phyloP scores from a whole-genome alignment of 202 grass and related monocot genomes.

The Carex sylvatica region DNA sequence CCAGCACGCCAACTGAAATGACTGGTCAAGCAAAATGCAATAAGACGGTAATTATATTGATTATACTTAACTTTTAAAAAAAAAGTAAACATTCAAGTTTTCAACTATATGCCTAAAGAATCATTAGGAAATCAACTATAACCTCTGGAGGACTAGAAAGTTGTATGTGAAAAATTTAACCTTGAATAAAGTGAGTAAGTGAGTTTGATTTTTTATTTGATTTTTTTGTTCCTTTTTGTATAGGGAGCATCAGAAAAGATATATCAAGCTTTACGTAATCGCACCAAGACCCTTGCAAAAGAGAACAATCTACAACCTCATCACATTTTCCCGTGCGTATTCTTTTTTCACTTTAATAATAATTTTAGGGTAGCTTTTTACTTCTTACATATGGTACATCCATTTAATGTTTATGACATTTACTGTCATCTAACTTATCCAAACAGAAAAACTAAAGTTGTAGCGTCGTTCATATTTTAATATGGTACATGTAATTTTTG shows the following conservation, averaged over 20 bases:
- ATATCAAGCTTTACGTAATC: conserved; percentile 39
- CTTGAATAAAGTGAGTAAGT: conserved; percentile 11
- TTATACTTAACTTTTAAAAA: not conserved
- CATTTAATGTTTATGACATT: not conserved
- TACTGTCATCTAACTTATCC: conserved; percentile 2
- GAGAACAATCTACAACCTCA: conserved; percentile 28
- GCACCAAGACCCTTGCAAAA: conserved; percentile 32
- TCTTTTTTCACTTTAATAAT: conserved; percentile 7
- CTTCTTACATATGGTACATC: not conserved
- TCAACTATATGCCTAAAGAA: not conserved
- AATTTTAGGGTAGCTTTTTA: not conserved
- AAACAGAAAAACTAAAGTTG: not conserved
- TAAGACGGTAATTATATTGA: conserved; percentile 17
- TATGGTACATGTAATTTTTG: not conserved
- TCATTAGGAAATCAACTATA: not conserved
- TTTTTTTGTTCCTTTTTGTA: not conserved
- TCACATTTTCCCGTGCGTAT: conserved; percentile 37
- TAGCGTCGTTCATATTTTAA: not conserved
- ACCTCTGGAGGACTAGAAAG: not conserved
- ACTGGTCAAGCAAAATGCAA: conserved; percentile 43
- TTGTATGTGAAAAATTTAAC: not conserved
- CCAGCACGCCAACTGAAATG: conserved; percentile 28
- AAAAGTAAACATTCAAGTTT: conserved; percentile 10
- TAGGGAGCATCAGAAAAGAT: conserved; percentile 30
- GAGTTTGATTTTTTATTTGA: not conserved